Percentiles rank a stretch among this genome's conserved stretches.
Evolutionary conservation across 805 yeast genomes (phyloP).

Genomic region (Kuraishia hungarica): DNA sequence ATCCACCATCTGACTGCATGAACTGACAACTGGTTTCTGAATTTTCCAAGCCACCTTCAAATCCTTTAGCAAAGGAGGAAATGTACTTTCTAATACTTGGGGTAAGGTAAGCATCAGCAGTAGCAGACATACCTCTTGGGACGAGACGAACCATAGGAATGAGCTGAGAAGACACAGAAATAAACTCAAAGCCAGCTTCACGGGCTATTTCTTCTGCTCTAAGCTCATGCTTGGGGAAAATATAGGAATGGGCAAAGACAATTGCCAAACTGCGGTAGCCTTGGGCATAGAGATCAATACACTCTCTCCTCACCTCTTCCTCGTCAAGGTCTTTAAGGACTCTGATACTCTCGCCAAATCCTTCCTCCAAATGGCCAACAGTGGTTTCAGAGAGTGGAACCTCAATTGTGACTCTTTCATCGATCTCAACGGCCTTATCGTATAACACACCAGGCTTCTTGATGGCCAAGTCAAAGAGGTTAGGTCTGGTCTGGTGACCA

Average conservation of each 20-base stretch:
- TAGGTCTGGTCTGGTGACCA: conserved; percentile 90
- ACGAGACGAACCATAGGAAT: conserved; percentile 77
- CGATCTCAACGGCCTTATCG: conserved; percentile 70
- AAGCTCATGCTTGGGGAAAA: conserved; percentile 28
- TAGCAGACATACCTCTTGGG: conserved; percentile 67
- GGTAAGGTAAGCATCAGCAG: conserved; percentile 77
- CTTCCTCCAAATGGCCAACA: conserved; percentile 14
- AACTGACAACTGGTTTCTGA: conserved; percentile 66
- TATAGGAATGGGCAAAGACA: conserved; percentile 27
- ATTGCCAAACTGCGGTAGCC: conserved; percentile 25
- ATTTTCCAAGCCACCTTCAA: conserved; percentile 25
- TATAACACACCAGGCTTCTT: conserved; percentile 65
- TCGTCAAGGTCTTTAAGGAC: conserved; percentile 25
- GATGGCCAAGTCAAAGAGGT: conserved; percentile 77
- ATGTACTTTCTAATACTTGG: conserved; percentile 69
- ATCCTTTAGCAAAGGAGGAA: conserved; percentile 51
- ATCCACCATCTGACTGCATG: conserved; percentile 97
- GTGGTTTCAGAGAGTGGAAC: not conserved
- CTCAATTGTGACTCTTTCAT: conserved; percentile 80
- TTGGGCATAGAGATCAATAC: conserved; percentile 11
- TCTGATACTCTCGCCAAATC: conserved; percentile 28
- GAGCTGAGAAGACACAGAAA: conserved; percentile 59
- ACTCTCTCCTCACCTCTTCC: conserved; percentile 12
- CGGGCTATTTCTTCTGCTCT: conserved; percentile 51
- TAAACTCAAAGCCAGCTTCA: conserved; percentile 57